Evolutionary conservation across 768 basidiomycete species (phyloP).

Genomic region (Gloeophyllum trabeum): DNA sequence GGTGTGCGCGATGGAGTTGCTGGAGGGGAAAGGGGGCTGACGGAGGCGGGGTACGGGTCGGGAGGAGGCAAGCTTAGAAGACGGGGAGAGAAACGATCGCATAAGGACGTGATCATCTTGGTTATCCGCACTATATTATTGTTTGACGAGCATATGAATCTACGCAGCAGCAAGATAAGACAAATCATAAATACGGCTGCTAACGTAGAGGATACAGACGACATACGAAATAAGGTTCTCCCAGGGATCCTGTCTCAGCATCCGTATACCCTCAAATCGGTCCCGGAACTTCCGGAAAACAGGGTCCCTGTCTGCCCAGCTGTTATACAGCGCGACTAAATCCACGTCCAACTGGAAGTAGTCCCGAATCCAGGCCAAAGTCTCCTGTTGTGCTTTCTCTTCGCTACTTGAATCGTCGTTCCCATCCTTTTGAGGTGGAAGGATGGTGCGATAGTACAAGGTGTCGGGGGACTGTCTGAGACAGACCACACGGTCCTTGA

Average conservation of each 20-base stretch:
- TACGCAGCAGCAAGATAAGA: slow-evolving; percentile 16
- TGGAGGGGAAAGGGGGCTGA: too few relatives aligned
- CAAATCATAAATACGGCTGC: neutral
- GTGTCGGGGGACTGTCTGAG: slow-evolving; percentile 57
- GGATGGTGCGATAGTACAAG: slow-evolving; percentile 59
- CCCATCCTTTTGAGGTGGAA: slow-evolving; percentile 18
- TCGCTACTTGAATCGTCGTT: too few relatives aligned
- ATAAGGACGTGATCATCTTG: slow-evolving; percentile 82
- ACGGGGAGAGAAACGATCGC: slow-evolving; percentile 61
- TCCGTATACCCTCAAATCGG: slow-evolving; percentile 72
- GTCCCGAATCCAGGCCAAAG: slow-evolving; percentile 62
- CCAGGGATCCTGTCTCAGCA: slow-evolving; percentile 91
- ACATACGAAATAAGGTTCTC: slow-evolving; percentile 90
- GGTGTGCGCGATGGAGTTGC: too few relatives aligned
- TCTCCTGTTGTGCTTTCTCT: slow-evolving; percentile 44
- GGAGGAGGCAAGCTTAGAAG: slow-evolving; percentile 40
- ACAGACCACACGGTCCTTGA: slow-evolving; percentile 77
- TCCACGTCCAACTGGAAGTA: slow-evolving; percentile 87
- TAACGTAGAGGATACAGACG: too few relatives aligned
- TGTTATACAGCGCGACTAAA: slow-evolving; percentile 54
- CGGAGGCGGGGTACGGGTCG: slow-evolving; percentile 14
- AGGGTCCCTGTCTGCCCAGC: slow-evolving; percentile 66
- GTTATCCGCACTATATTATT: slow-evolving; percentile 95
- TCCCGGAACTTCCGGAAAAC: slow-evolving; percentile 57
- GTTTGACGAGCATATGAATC: slow-evolving; percentile 96